phyloP scores from a whole-genome alignment of 2,329 filamentous ascomycete genomes.

The Penicillium sp. region DNA sequence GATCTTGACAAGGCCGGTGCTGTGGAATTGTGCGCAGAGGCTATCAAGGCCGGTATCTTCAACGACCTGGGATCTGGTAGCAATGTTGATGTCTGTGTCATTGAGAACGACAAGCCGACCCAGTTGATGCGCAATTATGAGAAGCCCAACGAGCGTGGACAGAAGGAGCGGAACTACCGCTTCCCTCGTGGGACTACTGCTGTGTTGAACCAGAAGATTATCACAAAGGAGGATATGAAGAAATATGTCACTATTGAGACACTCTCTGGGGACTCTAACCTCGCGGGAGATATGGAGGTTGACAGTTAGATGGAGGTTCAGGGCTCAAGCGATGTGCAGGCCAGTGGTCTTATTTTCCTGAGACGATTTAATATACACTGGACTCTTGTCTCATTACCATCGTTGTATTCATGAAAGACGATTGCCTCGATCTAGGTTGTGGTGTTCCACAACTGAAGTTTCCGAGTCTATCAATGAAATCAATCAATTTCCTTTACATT shows the following conservation, averaged over 20 bases:
- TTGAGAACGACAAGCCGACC: constrained; percentile 92
- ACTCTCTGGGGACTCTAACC: constrained; percentile 67
- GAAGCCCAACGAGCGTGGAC: constrained; percentile 84
- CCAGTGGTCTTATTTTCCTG: constrained; percentile 5
- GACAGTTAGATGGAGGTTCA: constrained; percentile 44
- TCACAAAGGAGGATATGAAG: constrained; percentile 88
- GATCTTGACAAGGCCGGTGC: constrained; percentile 75
- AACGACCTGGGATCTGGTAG: constrained; percentile 96
- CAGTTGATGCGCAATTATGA: constrained; percentile 84
- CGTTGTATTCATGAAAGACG: constrained; percentile 8
- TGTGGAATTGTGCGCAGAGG: constrained; percentile 78
- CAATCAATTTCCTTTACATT: background rate
- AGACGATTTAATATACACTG: constrained; percentile 19
- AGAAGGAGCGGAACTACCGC: constrained; percentile 91
- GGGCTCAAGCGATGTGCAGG: constrained; percentile 6
- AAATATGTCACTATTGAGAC: constrained; percentile 94
- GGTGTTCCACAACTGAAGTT: constrained; percentile 5
- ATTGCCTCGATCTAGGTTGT: background rate
- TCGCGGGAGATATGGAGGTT: constrained; percentile 66
- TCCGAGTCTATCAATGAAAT: constrained; percentile 2
- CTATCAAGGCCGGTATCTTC: constrained; percentile 95
- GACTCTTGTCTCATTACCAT: constrained; percentile 10
- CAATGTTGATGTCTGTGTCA: constrained; percentile 96
- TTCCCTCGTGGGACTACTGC: constrained; percentile 93
- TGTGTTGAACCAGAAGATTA: constrained; percentile 92